Percentiles rank a stretch among this genome's conserved stretches.
Conservation (phyloP, 148 eudicot genomes). For the Salicornia ramosissima region DNA sequence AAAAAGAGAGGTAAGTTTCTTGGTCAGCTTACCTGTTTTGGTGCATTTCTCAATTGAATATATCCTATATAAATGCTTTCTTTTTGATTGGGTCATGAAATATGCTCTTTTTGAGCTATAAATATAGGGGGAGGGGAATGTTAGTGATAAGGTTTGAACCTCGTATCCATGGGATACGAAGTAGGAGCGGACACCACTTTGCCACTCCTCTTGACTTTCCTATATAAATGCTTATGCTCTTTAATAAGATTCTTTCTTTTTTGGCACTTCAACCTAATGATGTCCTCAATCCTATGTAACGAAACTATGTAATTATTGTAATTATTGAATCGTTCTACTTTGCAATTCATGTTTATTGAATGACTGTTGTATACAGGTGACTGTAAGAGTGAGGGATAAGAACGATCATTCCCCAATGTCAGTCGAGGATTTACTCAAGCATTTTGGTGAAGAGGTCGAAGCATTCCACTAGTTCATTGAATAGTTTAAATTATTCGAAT, state of each 20-base stretch:
- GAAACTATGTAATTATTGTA: too few species aligned
- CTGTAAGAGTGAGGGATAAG: constrained; percentile 68
- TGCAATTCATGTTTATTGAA: neutral
- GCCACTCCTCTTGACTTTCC: too few species aligned
- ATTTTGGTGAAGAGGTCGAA: constrained; percentile 53
- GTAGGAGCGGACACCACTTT: too few species aligned
- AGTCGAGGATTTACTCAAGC: constrained; percentile 47
- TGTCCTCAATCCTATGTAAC: too few species aligned
- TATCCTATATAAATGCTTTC: neutral
- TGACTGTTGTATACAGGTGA: constrained; percentile 42
- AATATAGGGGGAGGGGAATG: too few species aligned
- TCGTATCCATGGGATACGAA: too few species aligned
- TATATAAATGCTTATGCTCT: too few species aligned
- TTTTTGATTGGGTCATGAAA: too few species aligned
- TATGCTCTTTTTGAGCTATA: too few species aligned
- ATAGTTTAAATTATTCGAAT: too few species aligned
- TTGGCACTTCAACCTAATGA: neutral
- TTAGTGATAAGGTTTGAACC: too few species aligned
- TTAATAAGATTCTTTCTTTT: too few species aligned
- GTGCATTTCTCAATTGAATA: neutral
- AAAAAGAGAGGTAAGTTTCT: constrained; percentile 32
- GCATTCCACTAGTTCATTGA: constrained; percentile 53
- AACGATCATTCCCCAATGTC: constrained; percentile 39
- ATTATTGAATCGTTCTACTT: neutral
- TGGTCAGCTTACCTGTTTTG: constrained; percentile 12